Conservation (phyloP, 108 stramenopile species). For the Cyclotella distinguenda region DNA sequence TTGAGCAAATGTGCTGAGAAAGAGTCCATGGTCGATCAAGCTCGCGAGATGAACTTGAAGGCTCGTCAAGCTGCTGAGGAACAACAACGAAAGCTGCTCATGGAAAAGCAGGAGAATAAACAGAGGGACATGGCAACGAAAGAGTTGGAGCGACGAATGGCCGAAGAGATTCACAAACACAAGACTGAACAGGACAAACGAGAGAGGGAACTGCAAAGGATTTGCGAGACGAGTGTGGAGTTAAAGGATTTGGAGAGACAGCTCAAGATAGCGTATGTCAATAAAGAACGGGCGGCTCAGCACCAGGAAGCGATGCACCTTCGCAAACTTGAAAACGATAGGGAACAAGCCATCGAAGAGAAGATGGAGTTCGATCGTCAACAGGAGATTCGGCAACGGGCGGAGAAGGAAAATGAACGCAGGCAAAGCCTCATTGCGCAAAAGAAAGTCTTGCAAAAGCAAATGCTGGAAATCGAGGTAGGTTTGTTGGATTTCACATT, state of each 20-base stretch:
- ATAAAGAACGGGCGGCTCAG: constrained; percentile 75
- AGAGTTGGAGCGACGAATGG: constrained; percentile 44
- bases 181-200: constrained; percentile 50
- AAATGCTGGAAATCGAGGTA: constrained; percentile 58
- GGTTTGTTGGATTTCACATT: no score
- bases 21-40: constrained; percentile 47
- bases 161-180: constrained; percentile 43
- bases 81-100: constrained; percentile 28
- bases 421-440: constrained; percentile 42
- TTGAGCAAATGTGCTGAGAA: constrained; percentile 53
- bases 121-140: constrained; percentile 47
- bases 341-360: constrained; percentile 66
- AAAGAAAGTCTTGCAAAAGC: constrained; percentile 57
- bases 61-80: constrained; percentile 51
- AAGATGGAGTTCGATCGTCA: constrained; percentile 65
- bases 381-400: constrained; percentile 38
- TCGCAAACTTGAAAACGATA: constrained; percentile 50
- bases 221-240: constrained; percentile 66
- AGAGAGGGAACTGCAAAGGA: constrained; percentile 65
- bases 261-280: constrained; percentile 68
- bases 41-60: constrained; percentile 35
- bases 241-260: constrained; percentile 62
- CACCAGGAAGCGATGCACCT: constrained; percentile 60
- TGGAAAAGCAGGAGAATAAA: constrained; percentile 37
- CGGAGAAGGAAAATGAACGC: constrained; percentile 44